A percentile compares a stretch with the other conserved stretches of the same genome.
Evolutionary conservation across 139 green algal species (phyloP).

Genomic region (Limnomonas spitsbergensis): DNA sequence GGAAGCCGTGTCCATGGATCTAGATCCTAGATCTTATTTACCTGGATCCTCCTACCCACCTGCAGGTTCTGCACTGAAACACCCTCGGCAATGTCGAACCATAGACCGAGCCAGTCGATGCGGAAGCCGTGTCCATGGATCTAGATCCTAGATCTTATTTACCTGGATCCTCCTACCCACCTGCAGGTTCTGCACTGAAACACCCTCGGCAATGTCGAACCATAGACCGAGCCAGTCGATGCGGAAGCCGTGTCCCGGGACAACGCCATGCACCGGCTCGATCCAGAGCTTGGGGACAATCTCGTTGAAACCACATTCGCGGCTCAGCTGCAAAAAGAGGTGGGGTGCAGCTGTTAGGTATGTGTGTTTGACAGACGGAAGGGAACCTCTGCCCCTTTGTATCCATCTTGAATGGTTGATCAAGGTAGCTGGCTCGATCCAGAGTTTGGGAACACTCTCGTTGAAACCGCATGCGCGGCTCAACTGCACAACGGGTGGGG

Average conservation of each 20-base stretch:
- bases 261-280: conserved; percentile 36
- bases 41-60: conserved; percentile 31
- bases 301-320: conserved; percentile 12
- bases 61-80: conserved; percentile 24
- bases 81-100: conserved; percentile 44
- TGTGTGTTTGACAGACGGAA: too few relatives aligned
- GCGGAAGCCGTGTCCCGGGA: conserved; percentile 41
- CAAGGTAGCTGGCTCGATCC: too few relatives aligned
- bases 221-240: conserved; percentile 52
- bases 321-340: background rate
- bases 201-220: conserved; percentile 42
- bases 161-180: conserved; percentile 34
- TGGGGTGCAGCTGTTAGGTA: background rate
- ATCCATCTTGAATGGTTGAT: too few relatives aligned
- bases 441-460: conserved; percentile 34
- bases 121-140: conserved; percentile 32
- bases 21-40: too few relatives aligned
- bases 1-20: conserved; percentile 10
- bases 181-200: conserved; percentile 24
- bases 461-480: conserved; percentile 10
- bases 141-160: too few relatives aligned
- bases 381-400: too few relatives aligned
- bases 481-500: too few relatives aligned
- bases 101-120: conserved; percentile 50
- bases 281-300: conserved; percentile 42